A percentile compares a stretch with the other conserved stretches of the same genome.
These are phyloP conservation scores for Dillenia suffruticosa DNA, from an alignment of 164 flowering plant species.

Conservation along the genomic window DNA sequence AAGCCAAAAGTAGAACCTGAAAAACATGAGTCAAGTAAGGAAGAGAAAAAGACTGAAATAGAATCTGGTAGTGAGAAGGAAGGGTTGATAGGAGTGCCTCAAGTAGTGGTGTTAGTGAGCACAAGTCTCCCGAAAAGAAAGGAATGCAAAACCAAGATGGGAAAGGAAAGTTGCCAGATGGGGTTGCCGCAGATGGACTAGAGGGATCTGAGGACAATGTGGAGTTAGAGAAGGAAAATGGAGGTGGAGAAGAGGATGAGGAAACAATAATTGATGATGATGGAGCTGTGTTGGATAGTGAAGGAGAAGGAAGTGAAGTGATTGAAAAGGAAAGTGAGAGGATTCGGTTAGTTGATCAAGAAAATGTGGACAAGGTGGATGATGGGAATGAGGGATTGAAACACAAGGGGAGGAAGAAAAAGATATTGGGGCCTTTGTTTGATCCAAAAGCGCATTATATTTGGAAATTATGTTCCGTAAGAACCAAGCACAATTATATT, in stretches of 20 bases:
- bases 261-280: constrained; percentile 16
- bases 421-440: constrained; percentile 66
- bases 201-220: constrained; percentile 29
- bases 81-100: constrained; percentile 24
- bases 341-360: constrained; percentile 23
- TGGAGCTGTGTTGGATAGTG: constrained; percentile 22
- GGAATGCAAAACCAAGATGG: constrained; percentile 11
- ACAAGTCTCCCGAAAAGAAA: constrained; percentile 16
- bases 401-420: constrained; percentile 32
- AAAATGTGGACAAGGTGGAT: constrained; percentile 28
- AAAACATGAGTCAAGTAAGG: constrained; percentile 11
- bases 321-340: constrained; percentile 36
- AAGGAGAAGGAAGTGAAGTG: constrained; percentile 26
- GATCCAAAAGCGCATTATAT: constrained; percentile 58
- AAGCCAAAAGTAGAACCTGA: constrained; percentile 8
- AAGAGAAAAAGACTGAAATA: constrained; percentile 21
- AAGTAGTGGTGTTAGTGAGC: constrained; percentile 6
- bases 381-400: constrained; percentile 25
- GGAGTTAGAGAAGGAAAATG: constrained; percentile 27
- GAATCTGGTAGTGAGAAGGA: constrained; percentile 23
- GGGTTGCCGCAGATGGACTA: constrained; percentile 10
- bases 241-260: constrained; percentile 30
- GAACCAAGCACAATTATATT: constrained; percentile 81
- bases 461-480: constrained; percentile 80
- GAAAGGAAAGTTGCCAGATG: constrained; percentile 13